A percentile compares a stretch with the other conserved stretches of the same genome.
Conservation (phyloP, 1,284 basidiomycete genomes). For the Microbotryum intermedium region DNA sequence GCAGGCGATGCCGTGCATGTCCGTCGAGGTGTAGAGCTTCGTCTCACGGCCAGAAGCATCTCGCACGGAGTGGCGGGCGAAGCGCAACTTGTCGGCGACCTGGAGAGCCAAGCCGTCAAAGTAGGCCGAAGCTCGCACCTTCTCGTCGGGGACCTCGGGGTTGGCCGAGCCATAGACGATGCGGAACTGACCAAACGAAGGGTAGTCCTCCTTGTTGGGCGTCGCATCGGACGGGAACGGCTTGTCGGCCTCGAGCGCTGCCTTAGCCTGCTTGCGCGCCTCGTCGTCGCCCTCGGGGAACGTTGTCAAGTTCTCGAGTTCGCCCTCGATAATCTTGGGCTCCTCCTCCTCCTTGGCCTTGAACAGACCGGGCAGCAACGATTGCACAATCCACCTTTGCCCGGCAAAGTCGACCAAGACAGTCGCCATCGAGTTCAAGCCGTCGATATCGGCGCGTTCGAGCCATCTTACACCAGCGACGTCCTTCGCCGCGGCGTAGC, state of each 20-base stretch:
- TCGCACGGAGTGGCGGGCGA: conserved; percentile 47
- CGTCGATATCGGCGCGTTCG: conserved; percentile 45
- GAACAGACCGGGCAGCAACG: conserved; percentile 51
- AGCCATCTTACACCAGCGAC: conserved; percentile 47
- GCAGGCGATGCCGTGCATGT: conserved; percentile 51
- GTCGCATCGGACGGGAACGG: conserved; percentile 60
- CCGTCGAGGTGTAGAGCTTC: conserved; percentile 47
- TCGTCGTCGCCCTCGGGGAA: conserved; percentile 31
- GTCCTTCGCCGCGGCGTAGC: conserved; percentile 51
- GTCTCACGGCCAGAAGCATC: conserved; percentile 43
- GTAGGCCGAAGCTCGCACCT: conserved; percentile 42
- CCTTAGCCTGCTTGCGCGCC: conserved; percentile 43
- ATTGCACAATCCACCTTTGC: conserved; percentile 52
- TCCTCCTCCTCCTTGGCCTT: conserved; percentile 32
- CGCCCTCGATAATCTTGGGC: conserved; percentile 13
- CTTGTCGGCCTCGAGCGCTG: conserved; percentile 68
- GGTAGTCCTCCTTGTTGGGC: conserved; percentile 34
- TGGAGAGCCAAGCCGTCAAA: conserved; percentile 48
- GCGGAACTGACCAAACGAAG: conserved; percentile 41
- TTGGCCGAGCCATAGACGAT: conserved; percentile 51
- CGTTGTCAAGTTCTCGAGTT: conserved; percentile 11
- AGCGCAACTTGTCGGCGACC: conserved; percentile 45
- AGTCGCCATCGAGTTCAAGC: conserved; percentile 36
- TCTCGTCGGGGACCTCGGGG: conserved; percentile 43
- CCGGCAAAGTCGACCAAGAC: conserved; percentile 52